Base-by-base conservation (phyloP, 208 protist genomes). In the Leishmania major region DNA sequence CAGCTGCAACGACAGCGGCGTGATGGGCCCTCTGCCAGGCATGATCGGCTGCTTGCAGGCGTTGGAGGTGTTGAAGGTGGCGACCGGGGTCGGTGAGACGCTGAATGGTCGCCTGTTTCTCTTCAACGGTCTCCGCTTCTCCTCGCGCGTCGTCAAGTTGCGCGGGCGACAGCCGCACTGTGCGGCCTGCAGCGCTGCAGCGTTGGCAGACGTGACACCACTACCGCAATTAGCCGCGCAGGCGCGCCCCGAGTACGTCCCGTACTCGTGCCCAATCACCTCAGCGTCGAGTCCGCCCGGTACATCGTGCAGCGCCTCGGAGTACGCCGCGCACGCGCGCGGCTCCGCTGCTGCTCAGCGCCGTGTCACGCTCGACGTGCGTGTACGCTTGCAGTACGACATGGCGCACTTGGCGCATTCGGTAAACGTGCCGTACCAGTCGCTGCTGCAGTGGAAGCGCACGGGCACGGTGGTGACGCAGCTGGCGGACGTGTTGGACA, bases 31-130 rank as follows among this genome's bases (percentile, higher is more conserved):
- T 5, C 88, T 99, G n/a, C 95, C 97, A 3, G 98, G 98, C 25
- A 90, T 96, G 82, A 99, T 99, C 67, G 98, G 98, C 4, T 96
- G 91, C 70, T 79, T 99, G 78, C 97, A 99, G 86, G 98, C 98
- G 55, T 81, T 99, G 64, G 97, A 99, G 81, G 89, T 85, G 31
- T 74, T 98, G 55, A 99, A 99, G 83, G 76, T 99, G 40, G 59
- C 98, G 47, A 79, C 91, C 28, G 87, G 87, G 47, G 90, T 91
- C 5, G 95, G 94, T 15, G 89, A 95, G 11, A 67, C 88, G 0
- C 84, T 98, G 17, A 79, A 79, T 6, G 93, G 95, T 3, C 89
- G 93, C 43, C 85, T 99, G 81, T 89, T 98, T n/a, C 19, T 98
- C 35, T 97, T 98, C 76, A 90, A 98, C 76, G 96, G 93, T 0